A percentile compares a stretch with the other conserved stretches of the same genome.
Conservation (phyloP, 805 yeast species). For the Yamadazyma kitorensis region DNA sequence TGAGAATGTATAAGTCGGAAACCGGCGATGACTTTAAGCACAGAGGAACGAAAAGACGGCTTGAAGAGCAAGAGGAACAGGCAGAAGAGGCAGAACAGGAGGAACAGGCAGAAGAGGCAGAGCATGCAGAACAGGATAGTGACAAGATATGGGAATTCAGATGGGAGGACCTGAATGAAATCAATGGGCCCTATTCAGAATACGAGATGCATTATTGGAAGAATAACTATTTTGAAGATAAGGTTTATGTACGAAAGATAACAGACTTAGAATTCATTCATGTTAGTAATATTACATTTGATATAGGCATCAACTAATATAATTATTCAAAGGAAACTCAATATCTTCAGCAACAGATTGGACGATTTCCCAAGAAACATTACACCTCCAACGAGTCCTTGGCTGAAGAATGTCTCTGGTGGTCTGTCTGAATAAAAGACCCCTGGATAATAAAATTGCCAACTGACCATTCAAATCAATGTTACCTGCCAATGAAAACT, state of each 20-base stretch:
- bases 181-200: conserved; percentile 49
- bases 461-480: conserved; percentile 54
- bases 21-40: conserved; percentile 20
- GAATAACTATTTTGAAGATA: conserved; percentile 44
- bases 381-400: conserved; percentile 74
- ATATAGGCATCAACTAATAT: conserved; percentile 28
- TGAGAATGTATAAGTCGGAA: conserved; percentile 26
- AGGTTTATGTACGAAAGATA: conserved; percentile 39
- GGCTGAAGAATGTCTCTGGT: conserved; percentile 59
- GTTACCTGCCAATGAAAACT: conserved; percentile 37
- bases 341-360: conserved; percentile 61
- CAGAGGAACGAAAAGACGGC: conserved; percentile 17
- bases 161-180: conserved; percentile 36
- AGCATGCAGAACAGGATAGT: conserved; percentile 22
- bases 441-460: conserved; percentile 57
- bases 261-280: conserved; percentile 23
- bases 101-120: conserved; percentile 15
- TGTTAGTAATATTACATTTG: conserved; percentile 22
- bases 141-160: conserved; percentile 38
- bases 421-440: conserved; percentile 43
- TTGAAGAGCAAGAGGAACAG: conserved; percentile 13
- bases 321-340: conserved; percentile 63
- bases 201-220: conserved; percentile 60
- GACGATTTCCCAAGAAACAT: conserved; percentile 65
- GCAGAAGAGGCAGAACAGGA: conserved; percentile 13